Evolutionary conservation across 192 early-diverging fungal genomes (phyloP).

Genomic region (Dissophora globulifera): DNA sequence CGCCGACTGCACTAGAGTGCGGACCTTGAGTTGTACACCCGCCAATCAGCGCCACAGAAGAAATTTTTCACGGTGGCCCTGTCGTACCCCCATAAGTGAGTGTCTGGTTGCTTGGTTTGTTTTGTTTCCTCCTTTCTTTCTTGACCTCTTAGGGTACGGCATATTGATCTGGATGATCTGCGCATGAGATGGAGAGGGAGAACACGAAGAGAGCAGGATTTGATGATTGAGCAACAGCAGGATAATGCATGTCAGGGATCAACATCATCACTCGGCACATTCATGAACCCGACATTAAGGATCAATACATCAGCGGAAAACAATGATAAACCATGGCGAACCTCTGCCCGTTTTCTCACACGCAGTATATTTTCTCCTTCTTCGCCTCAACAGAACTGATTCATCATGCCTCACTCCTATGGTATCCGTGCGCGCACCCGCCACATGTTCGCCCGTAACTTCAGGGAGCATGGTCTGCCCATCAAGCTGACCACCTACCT

Average conservation of each 20-base stretch:
- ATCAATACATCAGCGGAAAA: too few species aligned
- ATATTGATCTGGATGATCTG: conserved; percentile 11
- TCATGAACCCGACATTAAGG: too few species aligned
- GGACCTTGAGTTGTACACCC: too few species aligned
- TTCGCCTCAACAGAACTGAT: conserved; percentile 45
- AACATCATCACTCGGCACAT: too few species aligned
- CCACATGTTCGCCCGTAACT: conserved; percentile 97
- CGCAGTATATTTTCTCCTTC: conserved; percentile 10
- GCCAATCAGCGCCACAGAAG: neutral
- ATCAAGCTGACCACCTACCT: conserved; percentile 97
- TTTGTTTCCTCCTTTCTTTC: conserved; percentile 54
- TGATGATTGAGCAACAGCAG: neutral
- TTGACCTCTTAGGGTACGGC: conserved; percentile 56
- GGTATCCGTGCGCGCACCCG: conserved; percentile 98
- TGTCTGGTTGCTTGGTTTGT: conserved; percentile 30
- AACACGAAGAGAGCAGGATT: neutral
- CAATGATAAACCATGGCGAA: conserved; percentile 25
- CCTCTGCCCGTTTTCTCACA: conserved; percentile 20
- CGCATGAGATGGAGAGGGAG: neutral
- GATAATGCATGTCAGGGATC: neutral
- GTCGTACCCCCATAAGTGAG: too few species aligned
- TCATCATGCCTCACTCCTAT: conserved; percentile 85
- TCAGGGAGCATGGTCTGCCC: conserved; percentile 90
- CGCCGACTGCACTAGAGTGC: too few species aligned
- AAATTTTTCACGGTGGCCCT: neutral